Base-by-base conservation (phyloP, 129 eudicot genomes). In the Lonicera japonica region DNA sequence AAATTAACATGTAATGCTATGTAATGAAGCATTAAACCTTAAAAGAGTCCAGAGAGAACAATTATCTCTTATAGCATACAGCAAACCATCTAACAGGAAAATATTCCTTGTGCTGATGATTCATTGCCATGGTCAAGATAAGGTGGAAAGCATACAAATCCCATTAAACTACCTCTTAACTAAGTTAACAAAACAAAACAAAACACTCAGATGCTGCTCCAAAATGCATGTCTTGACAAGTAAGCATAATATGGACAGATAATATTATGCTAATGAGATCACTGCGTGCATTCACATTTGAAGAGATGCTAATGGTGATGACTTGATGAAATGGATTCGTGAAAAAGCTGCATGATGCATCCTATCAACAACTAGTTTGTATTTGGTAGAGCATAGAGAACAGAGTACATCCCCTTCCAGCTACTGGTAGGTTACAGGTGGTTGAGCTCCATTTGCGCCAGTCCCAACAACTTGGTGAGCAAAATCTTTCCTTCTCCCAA, bases 381-480 rank as follows among this genome's bases (percentile, higher is more conserved):
- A 67, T 77, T 73, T 69, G 73, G 58, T 79, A 70, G 68, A 68
- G 85, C 94, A 83, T 74, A 82, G 80, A 79, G 82, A 77, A 80
- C 90, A 87, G 95, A 82, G 78, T 77, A 87, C 95, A 80, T 75
- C 91, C 95, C 95, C 95, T 88, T 91, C 86, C 71, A 54, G 72
- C 92, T 94, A 94, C 87, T 88, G 95, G 80, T 85, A 88, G 46
- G 63, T 70, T 77, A 82, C 70, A 56, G 79, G 80, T 65, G 89
- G 83, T 46, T 73, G 79, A 53, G 82, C 77, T 65, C 90, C 98
- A 80, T 92, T 91, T 65, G 89, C 63, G 40, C 75, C 74, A 1
- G 82, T 71, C 36, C 36, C 36, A 39, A 78, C 76, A 70, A 45
- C 70, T 58, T 78, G 81, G 63, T 87, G 69, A 67, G 69, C 70